phyloP scores from a whole-genome alignment of 1,284 basidiomycete genomes.

The Ceratobasidium sp. region DNA sequence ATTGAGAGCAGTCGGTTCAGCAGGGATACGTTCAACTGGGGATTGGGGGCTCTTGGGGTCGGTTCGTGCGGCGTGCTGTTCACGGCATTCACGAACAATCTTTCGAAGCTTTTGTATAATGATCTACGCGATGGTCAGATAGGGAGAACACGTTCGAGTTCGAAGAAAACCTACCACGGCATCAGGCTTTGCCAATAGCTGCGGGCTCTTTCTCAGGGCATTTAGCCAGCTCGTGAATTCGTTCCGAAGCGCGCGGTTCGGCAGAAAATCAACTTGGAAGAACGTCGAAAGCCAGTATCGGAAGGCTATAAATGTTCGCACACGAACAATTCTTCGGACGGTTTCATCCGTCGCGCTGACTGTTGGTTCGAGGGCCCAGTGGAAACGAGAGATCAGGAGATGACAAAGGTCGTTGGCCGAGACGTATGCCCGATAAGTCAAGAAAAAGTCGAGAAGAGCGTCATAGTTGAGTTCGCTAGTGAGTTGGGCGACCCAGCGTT shows the following conservation, averaged over 20 bases:
- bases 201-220: constrained; percentile 69
- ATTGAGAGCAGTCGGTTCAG: constrained; percentile 24
- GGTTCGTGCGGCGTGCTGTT: constrained; percentile 3
- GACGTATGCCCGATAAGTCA: constrained; percentile 85
- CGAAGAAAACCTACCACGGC: constrained; percentile 64
- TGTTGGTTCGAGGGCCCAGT: constrained; percentile 77
- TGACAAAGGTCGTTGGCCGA: constrained; percentile 76
- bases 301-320: constrained; percentile 85
- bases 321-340: constrained; percentile 76
- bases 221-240: constrained; percentile 81
- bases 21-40: constrained; percentile 17
- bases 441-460: constrained; percentile 83
- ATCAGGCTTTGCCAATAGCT: constrained; percentile 68
- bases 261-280: constrained; percentile 84
- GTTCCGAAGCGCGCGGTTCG: constrained; percentile 75
- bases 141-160: background rate
- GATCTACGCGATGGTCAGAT: constrained; percentile 54
- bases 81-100: constrained; percentile 76
- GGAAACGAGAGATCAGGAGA: constrained; percentile 81
- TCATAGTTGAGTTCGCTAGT: constrained; percentile 84
- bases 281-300: constrained; percentile 87
- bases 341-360: constrained; percentile 62
- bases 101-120: constrained; percentile 82
- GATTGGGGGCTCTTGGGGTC: constrained; percentile 22
- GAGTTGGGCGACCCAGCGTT: constrained; percentile 88